Evolutionary conservation across 1,284 basidiomycete species (phyloP).

Genomic region (Gymnopus androsaceus): DNA sequence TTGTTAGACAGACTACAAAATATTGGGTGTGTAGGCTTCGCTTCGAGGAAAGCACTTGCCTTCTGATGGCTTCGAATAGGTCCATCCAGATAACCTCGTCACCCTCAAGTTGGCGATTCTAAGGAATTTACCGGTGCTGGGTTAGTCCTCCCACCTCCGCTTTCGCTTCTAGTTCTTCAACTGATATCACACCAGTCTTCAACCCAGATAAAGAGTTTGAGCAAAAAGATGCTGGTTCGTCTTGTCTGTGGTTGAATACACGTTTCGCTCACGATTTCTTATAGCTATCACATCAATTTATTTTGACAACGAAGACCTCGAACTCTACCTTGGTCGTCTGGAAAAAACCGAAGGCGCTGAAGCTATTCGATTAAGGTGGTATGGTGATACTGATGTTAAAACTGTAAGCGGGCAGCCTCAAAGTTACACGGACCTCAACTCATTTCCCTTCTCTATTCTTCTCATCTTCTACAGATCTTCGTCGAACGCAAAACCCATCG

Average conservation of each 20-base stretch:
- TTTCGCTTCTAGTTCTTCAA: background rate
- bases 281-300: slow-evolving; percentile 86
- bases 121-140: slow-evolving; percentile 89
- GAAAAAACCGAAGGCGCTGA: slow-evolving; percentile 99
- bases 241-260: too few relatives aligned
- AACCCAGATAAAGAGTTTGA: slow-evolving; percentile 95
- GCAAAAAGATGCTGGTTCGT: slow-evolving; percentile 79
- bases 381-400: slow-evolving; percentile 88
- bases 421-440: background rate
- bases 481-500: slow-evolving; percentile 99
- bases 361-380: slow-evolving; percentile 95
- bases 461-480: slow-evolving; percentile 67
- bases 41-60: background rate
- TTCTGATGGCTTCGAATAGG: slow-evolving; percentile 42
- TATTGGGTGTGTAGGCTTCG: slow-evolving; percentile 78
- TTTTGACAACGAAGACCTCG: slow-evolving; percentile 94
- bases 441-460: slow-evolving; percentile 1
- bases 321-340: slow-evolving; percentile 95
- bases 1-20: slow-evolving; percentile 97
- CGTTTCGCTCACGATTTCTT: slow-evolving; percentile 7
- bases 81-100: slow-evolving; percentile 93
- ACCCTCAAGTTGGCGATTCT: slow-evolving; percentile 95
- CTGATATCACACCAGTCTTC: slow-evolving; percentile 65
- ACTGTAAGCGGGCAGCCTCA: slow-evolving; percentile 63
- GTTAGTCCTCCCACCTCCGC: slow-evolving; percentile 42